Evolutionary conservation across 1,284 basidiomycete species (phyloP).

Genomic region (Cerrena zonata): DNA sequence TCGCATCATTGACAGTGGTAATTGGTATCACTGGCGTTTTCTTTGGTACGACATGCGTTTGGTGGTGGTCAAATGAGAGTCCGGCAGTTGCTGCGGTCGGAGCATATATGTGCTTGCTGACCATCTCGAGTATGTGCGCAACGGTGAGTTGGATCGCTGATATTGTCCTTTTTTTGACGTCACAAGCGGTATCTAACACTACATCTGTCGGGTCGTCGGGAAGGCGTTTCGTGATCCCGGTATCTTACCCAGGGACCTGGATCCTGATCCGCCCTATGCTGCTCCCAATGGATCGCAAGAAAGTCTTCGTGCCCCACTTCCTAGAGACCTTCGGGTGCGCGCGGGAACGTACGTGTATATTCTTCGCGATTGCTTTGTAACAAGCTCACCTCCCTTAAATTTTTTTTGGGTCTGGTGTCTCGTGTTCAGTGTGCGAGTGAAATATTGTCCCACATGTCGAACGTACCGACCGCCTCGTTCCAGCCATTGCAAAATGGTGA

Average conservation of each 20-base stretch:
- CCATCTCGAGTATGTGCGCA: conserved; percentile 70
- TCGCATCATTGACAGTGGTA: conserved; percentile 57
- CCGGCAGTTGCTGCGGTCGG: conserved; percentile 71
- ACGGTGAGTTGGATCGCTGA: conserved; percentile 46
- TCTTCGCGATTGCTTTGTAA: conserved; percentile 7
- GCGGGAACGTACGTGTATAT: conserved; percentile 61
- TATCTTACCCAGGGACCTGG: conserved; percentile 79
- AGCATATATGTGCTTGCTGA: conserved; percentile 72
- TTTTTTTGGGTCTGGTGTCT: conserved; percentile 7
- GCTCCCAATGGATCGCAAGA: conserved; percentile 55
- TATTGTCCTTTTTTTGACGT: too few relatives aligned
- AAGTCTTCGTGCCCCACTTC: conserved; percentile 59
- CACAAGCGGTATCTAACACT: too few relatives aligned
- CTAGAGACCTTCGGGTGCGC: conserved; percentile 76
- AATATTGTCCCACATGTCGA: conserved; percentile 86
- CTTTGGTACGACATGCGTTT: conserved; percentile 80
- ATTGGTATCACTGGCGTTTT: conserved; percentile 69
- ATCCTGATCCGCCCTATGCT: conserved; percentile 76
- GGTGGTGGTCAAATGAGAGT: conserved; percentile 77
- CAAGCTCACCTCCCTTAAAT: too few relatives aligned
- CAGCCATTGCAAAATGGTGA: conserved; percentile 87
- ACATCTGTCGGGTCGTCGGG: too few relatives aligned
- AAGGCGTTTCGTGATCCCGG: conserved; percentile 83
- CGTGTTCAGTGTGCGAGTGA: conserved; percentile 67
- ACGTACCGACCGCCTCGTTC: conserved; percentile 86